Conservation (phyloP, 306 rosid species). For the Prunus mume region DNA sequence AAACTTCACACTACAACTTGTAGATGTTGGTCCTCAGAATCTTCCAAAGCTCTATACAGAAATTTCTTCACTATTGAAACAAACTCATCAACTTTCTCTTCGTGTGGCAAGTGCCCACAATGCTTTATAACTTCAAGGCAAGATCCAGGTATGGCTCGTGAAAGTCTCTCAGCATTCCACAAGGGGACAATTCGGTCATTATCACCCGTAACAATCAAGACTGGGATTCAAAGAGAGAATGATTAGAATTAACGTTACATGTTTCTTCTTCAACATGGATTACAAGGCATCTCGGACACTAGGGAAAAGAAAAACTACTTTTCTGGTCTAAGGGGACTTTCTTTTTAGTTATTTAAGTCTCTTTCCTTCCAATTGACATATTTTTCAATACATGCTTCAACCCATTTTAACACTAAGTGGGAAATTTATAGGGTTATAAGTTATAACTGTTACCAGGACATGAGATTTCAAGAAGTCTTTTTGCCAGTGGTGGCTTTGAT, state of each 20-base stretch:
- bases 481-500: conserved; percentile 55
- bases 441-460: conserved; percentile 67
- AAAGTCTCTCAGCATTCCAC: conserved; percentile 88
- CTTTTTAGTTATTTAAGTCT: too few relatives aligned
- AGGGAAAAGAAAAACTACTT: too few relatives aligned
- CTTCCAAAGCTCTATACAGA: conserved; percentile 41
- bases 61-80: conserved; percentile 67
- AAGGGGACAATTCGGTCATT: conserved; percentile 73
- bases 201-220: conserved; percentile 85
- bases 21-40: conserved; percentile 35
- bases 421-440: conserved; percentile 23
- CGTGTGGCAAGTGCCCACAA: conserved; percentile 91
- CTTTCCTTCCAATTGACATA: too few relatives aligned
- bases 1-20: conserved; percentile 8
- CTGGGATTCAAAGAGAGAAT: conserved; percentile 43
- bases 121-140: conserved; percentile 63
- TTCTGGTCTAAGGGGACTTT: too few relatives aligned
- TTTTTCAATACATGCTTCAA: not conserved
- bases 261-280: not conserved
- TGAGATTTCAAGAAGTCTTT: conserved; percentile 73
- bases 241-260: conserved; percentile 1
- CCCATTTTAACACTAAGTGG: conserved; percentile 1
- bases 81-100: conserved; percentile 84
- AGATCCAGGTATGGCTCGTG: conserved; percentile 75
- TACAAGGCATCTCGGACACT: not conserved